These are phyloP conservation scores for Crataegus laevigata DNA, from an alignment of 306 rosid species.

Conservation along the genomic window DNA sequence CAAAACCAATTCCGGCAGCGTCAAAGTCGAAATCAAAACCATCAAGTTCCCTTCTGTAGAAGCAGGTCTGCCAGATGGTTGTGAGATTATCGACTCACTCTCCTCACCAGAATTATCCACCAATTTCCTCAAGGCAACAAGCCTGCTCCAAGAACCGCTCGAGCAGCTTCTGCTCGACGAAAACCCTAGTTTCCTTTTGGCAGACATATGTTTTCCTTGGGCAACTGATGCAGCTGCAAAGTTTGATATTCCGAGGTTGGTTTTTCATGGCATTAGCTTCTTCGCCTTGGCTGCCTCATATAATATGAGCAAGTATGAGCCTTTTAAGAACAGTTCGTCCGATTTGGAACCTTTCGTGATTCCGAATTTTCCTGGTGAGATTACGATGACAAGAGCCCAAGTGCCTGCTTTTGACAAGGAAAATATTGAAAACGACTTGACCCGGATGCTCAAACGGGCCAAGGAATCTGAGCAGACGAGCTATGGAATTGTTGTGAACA, in stretches of 20 bases:
- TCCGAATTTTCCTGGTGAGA: conserved; percentile 39
- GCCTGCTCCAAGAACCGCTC: conserved; percentile 24
- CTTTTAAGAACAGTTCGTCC: conserved; percentile 31
- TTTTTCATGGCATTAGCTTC: conserved; percentile 43
- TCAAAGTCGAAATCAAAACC: not conserved
- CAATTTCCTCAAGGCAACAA: conserved; percentile 22
- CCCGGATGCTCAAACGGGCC: not conserved
- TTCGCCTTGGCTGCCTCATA: conserved; percentile 31
- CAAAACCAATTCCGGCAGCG: not conserved
- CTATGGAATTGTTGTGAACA: conserved; percentile 25
- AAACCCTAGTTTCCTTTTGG: conserved; percentile 35
- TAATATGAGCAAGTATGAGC: conserved; percentile 23
- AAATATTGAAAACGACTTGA: not conserved
- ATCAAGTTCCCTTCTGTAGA: conserved; percentile 27
- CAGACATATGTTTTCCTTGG: conserved; percentile 52
- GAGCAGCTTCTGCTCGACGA: conserved; percentile 33
- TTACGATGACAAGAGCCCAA: conserved; percentile 33
- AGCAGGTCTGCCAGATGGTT: conserved; percentile 44
- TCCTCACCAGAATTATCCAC: not conserved
- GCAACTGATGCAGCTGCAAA: conserved; percentile 35
- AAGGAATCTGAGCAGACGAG: not conserved
- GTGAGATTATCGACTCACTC: conserved; percentile 27
- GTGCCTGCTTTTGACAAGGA: not conserved
- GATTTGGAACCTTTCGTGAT: conserved; percentile 37
- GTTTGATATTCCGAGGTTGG: conserved; percentile 45